Conservation (phyloP, 208 protist genomes). For the Trypanosoma boissoni region DNA sequence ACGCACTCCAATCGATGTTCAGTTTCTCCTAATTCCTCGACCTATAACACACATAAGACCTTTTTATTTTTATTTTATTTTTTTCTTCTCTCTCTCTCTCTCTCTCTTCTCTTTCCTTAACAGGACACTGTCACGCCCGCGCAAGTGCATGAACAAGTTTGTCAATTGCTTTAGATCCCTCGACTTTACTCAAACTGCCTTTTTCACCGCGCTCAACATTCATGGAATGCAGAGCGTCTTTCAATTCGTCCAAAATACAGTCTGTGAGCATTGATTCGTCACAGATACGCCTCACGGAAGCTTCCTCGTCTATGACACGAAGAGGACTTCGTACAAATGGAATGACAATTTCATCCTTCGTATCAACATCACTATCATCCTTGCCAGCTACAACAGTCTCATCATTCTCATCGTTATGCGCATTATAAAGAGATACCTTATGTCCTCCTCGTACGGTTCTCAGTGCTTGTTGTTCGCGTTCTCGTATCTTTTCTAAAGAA, state of each 20-base stretch:
- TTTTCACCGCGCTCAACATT: slow-evolving; percentile 2
- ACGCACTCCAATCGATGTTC: background rate
- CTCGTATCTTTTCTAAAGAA: slow-evolving; percentile 48
- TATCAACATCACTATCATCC: slow-evolving; percentile 11
- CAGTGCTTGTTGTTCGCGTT: slow-evolving; percentile 27
- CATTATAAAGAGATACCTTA: background rate
- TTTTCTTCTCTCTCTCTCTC: background rate
- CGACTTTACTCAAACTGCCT: background rate
- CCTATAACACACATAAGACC: no score
- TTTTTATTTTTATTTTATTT: slow-evolving; percentile 7
- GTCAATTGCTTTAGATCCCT: slow-evolving; percentile 29
- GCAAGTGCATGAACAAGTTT: slow-evolving; percentile 37
- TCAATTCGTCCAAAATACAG: slow-evolving; percentile 11
- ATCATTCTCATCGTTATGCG: slow-evolving; percentile 6
- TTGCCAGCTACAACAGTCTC: background rate
- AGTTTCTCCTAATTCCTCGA: background rate
- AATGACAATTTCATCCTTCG: slow-evolving; percentile 16
- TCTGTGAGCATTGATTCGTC: slow-evolving; percentile 17
- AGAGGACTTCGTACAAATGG: slow-evolving; percentile 32
- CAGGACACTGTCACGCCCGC: slow-evolving; percentile 9
- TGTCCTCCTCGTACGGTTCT: slow-evolving; percentile 25
- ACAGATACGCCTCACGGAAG: slow-evolving; percentile 13
- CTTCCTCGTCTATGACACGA: slow-evolving; percentile 9
- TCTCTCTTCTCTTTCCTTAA: background rate
- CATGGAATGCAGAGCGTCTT: slow-evolving; percentile 15